Evolutionary conservation across 257 asterid genomes (phyloP), one percentile per base, ranked within the genome.

Genomic region (Avicennia marina): DNA sequence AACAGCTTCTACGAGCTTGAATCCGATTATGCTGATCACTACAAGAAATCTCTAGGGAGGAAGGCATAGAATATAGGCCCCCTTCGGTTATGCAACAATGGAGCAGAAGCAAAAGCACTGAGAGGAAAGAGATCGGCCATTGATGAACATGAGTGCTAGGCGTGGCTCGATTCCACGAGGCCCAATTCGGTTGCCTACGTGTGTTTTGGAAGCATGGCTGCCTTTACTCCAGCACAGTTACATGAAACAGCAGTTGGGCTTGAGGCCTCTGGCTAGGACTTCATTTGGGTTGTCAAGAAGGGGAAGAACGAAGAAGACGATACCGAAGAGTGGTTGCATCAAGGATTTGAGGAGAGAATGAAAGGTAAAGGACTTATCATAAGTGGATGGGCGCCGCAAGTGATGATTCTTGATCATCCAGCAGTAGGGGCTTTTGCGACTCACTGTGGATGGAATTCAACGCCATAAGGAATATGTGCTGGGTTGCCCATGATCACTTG

Each of bases 301-400:
- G 60, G 62, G 16, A 1, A 20, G 34, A 56, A n/a, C 10, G 56
- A 63, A 3, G 70, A 66, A 13, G 68, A 46, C 12, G 75, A 57
- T 8, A 52, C 52, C 0, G 56, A 69, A 6, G 72, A 75, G 7
- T 81, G 79, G 74, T 11, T 84, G 56, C 97, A 86, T 0, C 18
- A 67, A 21, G 93, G 93, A 32, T 89, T 79, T 4, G 84, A 75
- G 53, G 79, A 73, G 26, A 86, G 84, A 48, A 61, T 11, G 0
- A 52, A 56, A 45, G 78, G 60, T 0, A 85, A 43, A 59, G 95
- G 94, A 8, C 4, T 86, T 5, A 67, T 86, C 24, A 72, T 89
- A 57, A 75, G 74, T 36, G 94, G 94, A 1, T 86, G 95, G 95
- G 95, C 94, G 0, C 93, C 89, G 2, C 95, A 72, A n/a, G 58